Conservation (phyloP, 2,329 filamentous ascomycete species). For the Cladosporium sp. region DNA sequence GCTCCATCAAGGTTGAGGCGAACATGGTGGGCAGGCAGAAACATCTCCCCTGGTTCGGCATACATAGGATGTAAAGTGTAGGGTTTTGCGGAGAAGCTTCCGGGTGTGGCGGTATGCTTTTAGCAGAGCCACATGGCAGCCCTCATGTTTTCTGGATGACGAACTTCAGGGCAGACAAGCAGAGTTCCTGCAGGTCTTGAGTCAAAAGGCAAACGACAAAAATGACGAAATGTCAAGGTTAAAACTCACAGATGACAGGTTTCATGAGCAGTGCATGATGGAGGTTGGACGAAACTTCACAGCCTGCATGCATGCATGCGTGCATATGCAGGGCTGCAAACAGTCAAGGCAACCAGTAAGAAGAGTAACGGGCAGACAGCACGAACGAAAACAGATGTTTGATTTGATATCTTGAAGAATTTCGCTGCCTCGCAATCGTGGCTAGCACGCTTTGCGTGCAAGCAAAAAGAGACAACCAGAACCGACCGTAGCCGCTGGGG, state of each 20-base stretch:
- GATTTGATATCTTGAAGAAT: conserved; percentile 2
- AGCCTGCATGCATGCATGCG: background rate
- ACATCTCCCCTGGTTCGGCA: conserved; percentile 2
- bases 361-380: background rate
- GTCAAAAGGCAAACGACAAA: background rate
- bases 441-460: conserved; percentile 4
- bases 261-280: background rate
- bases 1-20: background rate
- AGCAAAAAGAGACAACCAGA: background rate
- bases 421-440: conserved; percentile 5
- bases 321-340: background rate
- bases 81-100: conserved; percentile 2
- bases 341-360: background rate
- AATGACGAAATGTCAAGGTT: background rate
- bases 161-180: background rate
- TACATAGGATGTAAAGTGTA: background rate
- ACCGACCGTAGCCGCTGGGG: background rate
- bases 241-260: background rate
- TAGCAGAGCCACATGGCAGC: background rate
- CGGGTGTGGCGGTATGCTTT: conserved; percentile 10
- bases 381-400: conserved; percentile 9
- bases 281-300: background rate
- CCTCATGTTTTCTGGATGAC: background rate
- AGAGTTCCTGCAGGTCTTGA: background rate
- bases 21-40: background rate